Evolutionary conservation across 345 rosid genomes (phyloP), one percentile per base, ranked within the genome.

Genomic region (Gynandropsis gynandra): DNA sequence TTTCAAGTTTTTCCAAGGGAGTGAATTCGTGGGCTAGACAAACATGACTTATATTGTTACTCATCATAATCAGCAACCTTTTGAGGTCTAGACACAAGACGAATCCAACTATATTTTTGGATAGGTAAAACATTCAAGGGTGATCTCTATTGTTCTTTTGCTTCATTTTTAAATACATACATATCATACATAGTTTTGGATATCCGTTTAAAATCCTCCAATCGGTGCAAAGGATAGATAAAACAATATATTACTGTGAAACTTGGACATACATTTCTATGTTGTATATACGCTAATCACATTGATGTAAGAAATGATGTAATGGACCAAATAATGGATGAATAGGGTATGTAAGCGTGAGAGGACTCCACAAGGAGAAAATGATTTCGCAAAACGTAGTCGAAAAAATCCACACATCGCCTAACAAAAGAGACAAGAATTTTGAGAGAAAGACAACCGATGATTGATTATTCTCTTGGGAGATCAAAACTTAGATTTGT

Each of bases 341-440:
- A 11, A 18, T 42, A 78, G 88, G 88, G 3, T 72, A 64, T 49
- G 15, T 80, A 38, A 82, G 96, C 27, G 61, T 76, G 35, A 72
- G 87, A 66, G 93, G 76, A 33, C 73, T 75, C 15, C 69, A 87
- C 5, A 19, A 68, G 5, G 36, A 53, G 13, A 29, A 29, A 0
- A 14, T 77, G 15, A 42, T 17, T 31, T 80, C 87, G 4, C 40
- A 47, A 17, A 67, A 59, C 21, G 74, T 87, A 0, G 47, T 42
- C 1, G 8, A 1, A 3, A 70, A 83, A 59, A 48, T 83, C 9
- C 85, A 83, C 35, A 55, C 50, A 0, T 10, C 70, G 8, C 47
- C 66, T 14, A 46, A 36, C 14, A 58, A 50, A 53, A 47, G 47
- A 43, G 77, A 64, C 17, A 52, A 62, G 42, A 31, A 52, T 1